phyloP scores from a whole-genome alignment of 2,329 filamentous ascomycete species.

The Helotiales sp. region DNA sequence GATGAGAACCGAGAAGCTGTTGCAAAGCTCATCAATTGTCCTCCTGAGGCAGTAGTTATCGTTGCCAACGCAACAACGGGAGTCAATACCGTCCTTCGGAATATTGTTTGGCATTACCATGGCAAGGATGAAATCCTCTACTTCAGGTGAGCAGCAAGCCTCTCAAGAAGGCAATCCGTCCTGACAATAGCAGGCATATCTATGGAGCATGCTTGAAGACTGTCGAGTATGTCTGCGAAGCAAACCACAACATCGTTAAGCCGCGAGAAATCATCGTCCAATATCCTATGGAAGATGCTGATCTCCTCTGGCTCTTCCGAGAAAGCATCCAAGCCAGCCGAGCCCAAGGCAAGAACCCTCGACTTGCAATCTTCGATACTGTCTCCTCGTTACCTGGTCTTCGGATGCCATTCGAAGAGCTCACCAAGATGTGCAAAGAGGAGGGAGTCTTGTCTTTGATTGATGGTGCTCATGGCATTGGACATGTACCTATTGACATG shows the following conservation, averaged over 20 bases:
- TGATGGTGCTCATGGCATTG: conserved; percentile 84
- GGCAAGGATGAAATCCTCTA: conserved; percentile 70
- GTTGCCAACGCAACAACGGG: conserved; percentile 79
- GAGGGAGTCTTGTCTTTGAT: conserved; percentile 66
- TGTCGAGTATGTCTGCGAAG: conserved; percentile 71
- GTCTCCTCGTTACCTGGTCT: conserved; percentile 79
- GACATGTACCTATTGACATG: conserved; percentile 74
- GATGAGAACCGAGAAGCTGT: conserved; percentile 64
- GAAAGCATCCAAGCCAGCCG: conserved; percentile 54
- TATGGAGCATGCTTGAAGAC: conserved; percentile 67
- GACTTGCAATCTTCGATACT: conserved; percentile 75
- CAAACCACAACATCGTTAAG: conserved; percentile 45
- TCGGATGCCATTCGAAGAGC: conserved; percentile 71
- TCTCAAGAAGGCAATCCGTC: neutral
- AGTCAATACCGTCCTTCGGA: conserved; percentile 78
- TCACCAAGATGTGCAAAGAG: conserved; percentile 64
- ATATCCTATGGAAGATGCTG: conserved; percentile 71
- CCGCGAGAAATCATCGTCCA: conserved; percentile 57
- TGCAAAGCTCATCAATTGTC: conserved; percentile 65
- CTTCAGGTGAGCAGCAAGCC: conserved; percentile 56
- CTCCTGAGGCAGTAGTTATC: conserved; percentile 68
- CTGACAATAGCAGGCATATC: conserved; percentile 13
- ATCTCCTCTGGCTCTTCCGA: conserved; percentile 62
- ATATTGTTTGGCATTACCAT: conserved; percentile 64
- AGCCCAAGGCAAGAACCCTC: conserved; percentile 59